phyloP scores from a whole-genome alignment of 169 alveolate species.

The Plasmodium billcollinsi region DNA sequence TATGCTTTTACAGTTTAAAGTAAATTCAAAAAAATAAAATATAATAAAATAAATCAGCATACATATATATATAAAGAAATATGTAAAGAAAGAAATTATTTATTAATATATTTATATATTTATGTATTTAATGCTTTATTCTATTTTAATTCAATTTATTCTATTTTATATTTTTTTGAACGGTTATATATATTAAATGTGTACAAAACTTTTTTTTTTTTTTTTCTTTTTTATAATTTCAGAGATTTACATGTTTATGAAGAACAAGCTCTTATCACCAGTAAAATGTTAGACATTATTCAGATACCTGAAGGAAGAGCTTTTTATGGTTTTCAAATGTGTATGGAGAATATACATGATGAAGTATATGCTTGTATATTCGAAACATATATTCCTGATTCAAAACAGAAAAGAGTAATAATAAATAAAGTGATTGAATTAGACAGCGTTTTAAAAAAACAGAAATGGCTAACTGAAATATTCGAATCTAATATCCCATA shows the following conservation, averaged over 20 bases:
- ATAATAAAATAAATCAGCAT: neutral
- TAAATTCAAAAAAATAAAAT: slow-evolving; percentile 25
- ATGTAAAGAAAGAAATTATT: too few relatives aligned
- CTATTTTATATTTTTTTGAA: neutral
- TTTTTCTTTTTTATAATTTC: neutral
- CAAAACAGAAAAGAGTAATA: slow-evolving; percentile 43
- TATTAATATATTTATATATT: too few relatives aligned
- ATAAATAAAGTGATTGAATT: slow-evolving; percentile 75
- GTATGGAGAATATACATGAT: slow-evolving; percentile 95
- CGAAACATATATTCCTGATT: slow-evolving; percentile 51
- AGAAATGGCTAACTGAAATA: slow-evolving; percentile 58
- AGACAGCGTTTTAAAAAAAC: slow-evolving; percentile 77
- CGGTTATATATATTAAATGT: neutral
- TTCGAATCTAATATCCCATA: slow-evolving; percentile 63
- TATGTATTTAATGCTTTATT: too few relatives aligned
- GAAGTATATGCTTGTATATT: slow-evolving; percentile 89
- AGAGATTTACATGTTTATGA: slow-evolving; percentile 61
- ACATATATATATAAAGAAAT: neutral
- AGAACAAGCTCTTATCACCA: slow-evolving; percentile 81
- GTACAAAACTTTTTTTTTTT: neutral
- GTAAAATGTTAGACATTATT: slow-evolving; percentile 90
- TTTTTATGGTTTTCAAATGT: slow-evolving; percentile 94
- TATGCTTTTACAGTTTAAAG: slow-evolving; percentile 75
- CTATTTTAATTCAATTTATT: neutral
- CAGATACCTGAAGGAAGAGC: slow-evolving; percentile 96